Base-by-base conservation (phyloP, 805 yeast species). In the Scheffersomyces amazonensis region DNA sequence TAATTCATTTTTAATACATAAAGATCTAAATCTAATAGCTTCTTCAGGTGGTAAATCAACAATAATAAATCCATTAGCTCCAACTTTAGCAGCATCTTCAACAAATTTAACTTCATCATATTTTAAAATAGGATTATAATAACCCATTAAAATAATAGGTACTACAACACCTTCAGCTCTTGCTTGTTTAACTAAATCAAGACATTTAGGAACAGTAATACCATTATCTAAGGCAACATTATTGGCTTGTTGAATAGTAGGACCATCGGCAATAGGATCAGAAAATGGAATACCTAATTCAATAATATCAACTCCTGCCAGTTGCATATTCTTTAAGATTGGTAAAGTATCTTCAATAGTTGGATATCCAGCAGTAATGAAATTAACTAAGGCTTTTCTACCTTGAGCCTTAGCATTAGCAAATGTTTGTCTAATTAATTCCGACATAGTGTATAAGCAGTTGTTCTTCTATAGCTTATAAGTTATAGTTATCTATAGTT, bases 241-340 rank as follows among this genome's bases (percentile, higher is more conserved):
- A 66, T 90, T 90, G 27, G 98, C 88, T 23, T 71, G 80, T 68
- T 93, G 99, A 54, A 93, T 93, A 13, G 96, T 87, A 28, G 98
- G 96, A 34, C 99, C 99, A 62, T 93, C 99, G 23, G 98, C 99
- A 60, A 93, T 89, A 27, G 99, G 99, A 60, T 93, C 99, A 16
- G 96, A 83, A 62, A 93, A 93, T 34, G 99, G 99, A 59, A 93
- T 68, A 45, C 99, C 99, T 33, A 93, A 68, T 66, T 93, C 99
- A 50, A 93, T 87, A 44, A 93, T 76, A 57, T 93, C 98, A 27
- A 86, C 95, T 40, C 99, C 99, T 48, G 96, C 97, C 20, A 78
- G 86, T 69, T 93, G 98, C 68, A 93, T 78, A 16, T 93, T 91
- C 58, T 81, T 77, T 60, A 93, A 60, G 46, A 90, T 78, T 6